Percentiles rank a stretch among this genome's conserved stretches.
Conservation (phyloP, 306 rosid species). For the Adenanthera pavonina region DNA sequence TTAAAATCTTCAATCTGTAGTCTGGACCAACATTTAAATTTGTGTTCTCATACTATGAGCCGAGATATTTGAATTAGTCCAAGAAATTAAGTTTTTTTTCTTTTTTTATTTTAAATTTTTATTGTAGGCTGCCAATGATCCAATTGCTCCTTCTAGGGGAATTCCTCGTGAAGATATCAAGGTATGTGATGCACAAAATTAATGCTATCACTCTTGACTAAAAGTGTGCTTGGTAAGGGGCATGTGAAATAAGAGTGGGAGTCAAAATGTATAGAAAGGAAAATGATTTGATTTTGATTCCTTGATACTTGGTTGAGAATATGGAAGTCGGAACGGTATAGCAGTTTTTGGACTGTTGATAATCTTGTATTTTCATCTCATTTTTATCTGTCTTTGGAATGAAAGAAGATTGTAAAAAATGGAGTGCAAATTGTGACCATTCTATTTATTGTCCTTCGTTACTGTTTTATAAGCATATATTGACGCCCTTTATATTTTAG, state of each 20-base stretch:
- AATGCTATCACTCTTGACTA: slow-evolving; percentile 26
- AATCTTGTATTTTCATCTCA: not conserved
- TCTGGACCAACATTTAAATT: slow-evolving; percentile 9
- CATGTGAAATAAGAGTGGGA: not conserved
- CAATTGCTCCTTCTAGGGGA: slow-evolving; percentile 87
- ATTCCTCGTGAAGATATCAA: slow-evolving; percentile 89
- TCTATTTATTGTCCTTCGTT: not conserved
- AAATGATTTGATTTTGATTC: slow-evolving; percentile 15
- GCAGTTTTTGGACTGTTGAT: not conserved
- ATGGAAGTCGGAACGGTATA: slow-evolving; percentile 13
- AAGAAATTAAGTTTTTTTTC: slow-evolving; percentile 23
- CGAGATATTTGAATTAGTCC: not conserved
- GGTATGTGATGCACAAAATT: slow-evolving; percentile 51
- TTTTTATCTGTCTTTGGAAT: not conserved
- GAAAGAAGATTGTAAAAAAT: not conserved
- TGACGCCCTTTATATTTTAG: not conserved
- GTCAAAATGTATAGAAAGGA: not conserved
- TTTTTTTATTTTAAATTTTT: slow-evolving; percentile 1
- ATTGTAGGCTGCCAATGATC: slow-evolving; percentile 86
- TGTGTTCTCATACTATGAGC: not conserved
- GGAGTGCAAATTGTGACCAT: not conserved
- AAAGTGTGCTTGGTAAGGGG: slow-evolving; percentile 14
- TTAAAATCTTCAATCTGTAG: slow-evolving; percentile 8
- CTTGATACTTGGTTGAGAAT: slow-evolving; percentile 8
- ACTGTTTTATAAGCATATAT: not conserved